Conservation (phyloP, 2,329 filamentous ascomycete species). For the Tolypocladium tropicale region DNA sequence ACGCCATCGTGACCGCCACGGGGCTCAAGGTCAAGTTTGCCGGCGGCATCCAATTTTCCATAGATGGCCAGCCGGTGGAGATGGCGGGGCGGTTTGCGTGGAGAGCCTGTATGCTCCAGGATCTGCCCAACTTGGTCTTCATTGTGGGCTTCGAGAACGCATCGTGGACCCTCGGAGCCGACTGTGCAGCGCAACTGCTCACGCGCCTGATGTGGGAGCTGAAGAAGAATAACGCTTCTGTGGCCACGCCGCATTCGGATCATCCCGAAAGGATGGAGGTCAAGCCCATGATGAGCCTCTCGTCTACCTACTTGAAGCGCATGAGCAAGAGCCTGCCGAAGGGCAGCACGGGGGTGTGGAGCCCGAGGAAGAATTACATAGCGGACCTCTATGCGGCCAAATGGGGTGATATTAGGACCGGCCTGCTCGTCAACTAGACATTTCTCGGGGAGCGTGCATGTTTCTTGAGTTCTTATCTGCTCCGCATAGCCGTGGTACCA, state of each 20-base stretch:
- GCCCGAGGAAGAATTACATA: constrained; percentile 19
- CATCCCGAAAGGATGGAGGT: constrained; percentile 23
- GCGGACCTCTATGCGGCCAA: constrained; percentile 16
- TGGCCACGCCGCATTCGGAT: constrained; percentile 32
- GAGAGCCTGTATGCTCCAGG: constrained; percentile 51
- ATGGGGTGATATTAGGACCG: constrained; percentile 17
- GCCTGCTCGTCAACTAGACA: constrained; percentile 4
- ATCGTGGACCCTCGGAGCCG: constrained; percentile 52
- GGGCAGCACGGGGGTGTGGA: constrained; percentile 26
- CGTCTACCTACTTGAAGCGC: constrained; percentile 39
- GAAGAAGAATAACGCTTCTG: constrained; percentile 27
- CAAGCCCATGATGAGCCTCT: constrained; percentile 30
- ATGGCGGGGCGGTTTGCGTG: constrained; percentile 39
- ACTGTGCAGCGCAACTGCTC: constrained; percentile 39
- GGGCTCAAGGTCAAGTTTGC: constrained; percentile 47
- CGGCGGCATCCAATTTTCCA: constrained; percentile 36
- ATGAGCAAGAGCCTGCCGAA: constrained; percentile 32
- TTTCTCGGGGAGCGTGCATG: too few relatives aligned
- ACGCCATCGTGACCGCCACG: constrained; percentile 56
- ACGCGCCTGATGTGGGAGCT: constrained; percentile 41
- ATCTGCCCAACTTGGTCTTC: constrained; percentile 49
- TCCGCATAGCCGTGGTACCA: too few relatives aligned
- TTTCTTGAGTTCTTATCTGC: too few relatives aligned
- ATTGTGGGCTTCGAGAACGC: constrained; percentile 50
- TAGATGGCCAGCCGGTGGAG: constrained; percentile 38